phyloP scores from a whole-genome alignment of 2,329 filamentous ascomycete species.

The Scleromitrula shiraiana region DNA sequence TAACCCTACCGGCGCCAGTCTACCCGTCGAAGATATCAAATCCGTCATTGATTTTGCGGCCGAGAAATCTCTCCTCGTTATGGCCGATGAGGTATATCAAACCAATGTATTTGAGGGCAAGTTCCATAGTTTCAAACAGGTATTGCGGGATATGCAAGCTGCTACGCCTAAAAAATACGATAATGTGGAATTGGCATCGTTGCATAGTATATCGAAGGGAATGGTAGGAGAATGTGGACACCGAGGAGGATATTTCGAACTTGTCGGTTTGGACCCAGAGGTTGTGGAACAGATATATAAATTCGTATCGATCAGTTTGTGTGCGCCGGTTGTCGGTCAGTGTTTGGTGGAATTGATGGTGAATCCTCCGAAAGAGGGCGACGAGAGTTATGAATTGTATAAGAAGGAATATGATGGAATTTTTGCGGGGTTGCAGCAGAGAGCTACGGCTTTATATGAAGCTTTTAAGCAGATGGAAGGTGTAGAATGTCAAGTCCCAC shows the following conservation, averaged over 20 bases:
- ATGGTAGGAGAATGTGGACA: slow-evolving; percentile 99
- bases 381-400: slow-evolving; percentile 80
- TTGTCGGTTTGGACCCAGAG: slow-evolving; percentile 76
- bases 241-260: slow-evolving; percentile 95
- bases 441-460: slow-evolving; percentile 78
- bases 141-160: slow-evolving; percentile 73
- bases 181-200: slow-evolving; percentile 76
- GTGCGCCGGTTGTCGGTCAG: slow-evolving; percentile 90
- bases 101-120: slow-evolving; percentile 94
- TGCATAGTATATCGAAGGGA: slow-evolving; percentile 93
- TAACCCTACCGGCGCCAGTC: slow-evolving; percentile 88
- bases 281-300: slow-evolving; percentile 97
- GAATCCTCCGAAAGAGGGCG: slow-evolving; percentile 79
- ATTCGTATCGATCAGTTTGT: slow-evolving; percentile 94
- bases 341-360: slow-evolving; percentile 97
- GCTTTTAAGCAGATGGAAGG: slow-evolving; percentile 95
- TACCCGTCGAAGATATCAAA: slow-evolving; percentile 71
- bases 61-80: slow-evolving; percentile 75
- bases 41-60: slow-evolving; percentile 81
- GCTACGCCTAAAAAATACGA: slow-evolving; percentile 70
- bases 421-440: slow-evolving; percentile 66
- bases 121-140: slow-evolving; percentile 93
- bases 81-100: slow-evolving; percentile 98
- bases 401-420: slow-evolving; percentile 77
- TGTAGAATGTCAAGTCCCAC: slow-evolving; percentile 79